Conservation (phyloP, 768 basidiomycete genomes). For the Leccinellum albellum region DNA sequence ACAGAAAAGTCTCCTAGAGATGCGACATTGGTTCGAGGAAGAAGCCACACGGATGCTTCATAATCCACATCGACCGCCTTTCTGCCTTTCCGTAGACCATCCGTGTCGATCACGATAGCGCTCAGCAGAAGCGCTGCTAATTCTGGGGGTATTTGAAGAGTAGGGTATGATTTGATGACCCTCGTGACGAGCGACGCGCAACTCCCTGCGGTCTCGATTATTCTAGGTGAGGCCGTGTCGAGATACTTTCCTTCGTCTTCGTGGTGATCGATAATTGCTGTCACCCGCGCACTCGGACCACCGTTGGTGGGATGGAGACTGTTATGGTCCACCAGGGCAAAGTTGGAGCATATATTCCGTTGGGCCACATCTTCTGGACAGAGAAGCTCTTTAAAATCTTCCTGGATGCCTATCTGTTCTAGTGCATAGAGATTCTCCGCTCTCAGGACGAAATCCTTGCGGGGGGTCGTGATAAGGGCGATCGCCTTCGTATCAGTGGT, state of each 20-base stretch:
- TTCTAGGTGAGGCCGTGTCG: slow-evolving; percentile 60
- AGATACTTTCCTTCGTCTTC: slow-evolving; percentile 73
- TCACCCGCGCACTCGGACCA: slow-evolving; percentile 46
- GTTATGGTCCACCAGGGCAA: slow-evolving; percentile 93
- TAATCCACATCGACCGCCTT: slow-evolving; percentile 70
- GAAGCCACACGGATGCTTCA: slow-evolving; percentile 60
- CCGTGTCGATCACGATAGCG: slow-evolving; percentile 85
- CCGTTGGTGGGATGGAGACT: slow-evolving; percentile 47
- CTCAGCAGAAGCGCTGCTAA: slow-evolving; percentile 77
- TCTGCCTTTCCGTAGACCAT: slow-evolving; percentile 70
- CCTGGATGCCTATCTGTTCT: slow-evolving; percentile 48
- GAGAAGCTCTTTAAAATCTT: slow-evolving; percentile 54
- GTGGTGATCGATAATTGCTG: slow-evolving; percentile 88
- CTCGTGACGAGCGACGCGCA: slow-evolving; percentile 66
- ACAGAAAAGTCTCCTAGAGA: slow-evolving; percentile 10
- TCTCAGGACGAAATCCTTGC: slow-evolving; percentile 70
- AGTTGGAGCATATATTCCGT: slow-evolving; percentile 42
- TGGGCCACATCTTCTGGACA: slow-evolving; percentile 63
- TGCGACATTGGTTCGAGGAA: slow-evolving; percentile 49
- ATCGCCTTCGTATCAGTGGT: slow-evolving; percentile 47
- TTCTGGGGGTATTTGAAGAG: slow-evolving; percentile 42
- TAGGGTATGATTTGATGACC: slow-evolving; percentile 22
- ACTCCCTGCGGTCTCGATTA: slow-evolving; percentile 70
- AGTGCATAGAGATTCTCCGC: slow-evolving; percentile 86
- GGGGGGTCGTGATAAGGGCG: slow-evolving; percentile 68